A percentile compares a stretch with the other conserved stretches of the same genome.
These are phyloP conservation scores for Senecio squalidus DNA, from an alignment of 140 eudicot species.

Conservation along the genomic window DNA sequence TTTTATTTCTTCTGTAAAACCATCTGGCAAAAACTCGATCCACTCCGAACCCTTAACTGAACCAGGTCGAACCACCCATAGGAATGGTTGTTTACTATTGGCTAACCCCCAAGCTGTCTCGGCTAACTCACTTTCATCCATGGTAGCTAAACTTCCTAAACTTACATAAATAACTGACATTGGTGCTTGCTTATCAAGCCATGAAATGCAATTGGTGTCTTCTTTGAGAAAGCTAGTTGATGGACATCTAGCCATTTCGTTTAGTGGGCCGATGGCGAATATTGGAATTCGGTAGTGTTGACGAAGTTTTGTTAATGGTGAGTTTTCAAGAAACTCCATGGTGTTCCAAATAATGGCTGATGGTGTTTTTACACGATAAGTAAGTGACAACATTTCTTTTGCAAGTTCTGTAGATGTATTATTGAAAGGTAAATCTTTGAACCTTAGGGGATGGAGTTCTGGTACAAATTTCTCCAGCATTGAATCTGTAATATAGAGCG, in stretches of 20 bases:
- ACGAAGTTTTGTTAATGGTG: background rate
- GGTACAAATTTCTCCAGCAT: constrained; percentile 31
- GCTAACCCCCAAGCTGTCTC: constrained; percentile 53
- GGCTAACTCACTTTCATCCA: constrained; percentile 25
- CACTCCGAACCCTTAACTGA: constrained; percentile 30
- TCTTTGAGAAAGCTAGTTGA: constrained; percentile 40
- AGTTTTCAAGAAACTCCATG: constrained; percentile 3
- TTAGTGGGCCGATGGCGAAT: constrained; percentile 48
- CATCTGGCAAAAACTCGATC: constrained; percentile 29
- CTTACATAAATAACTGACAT: constrained; percentile 47
- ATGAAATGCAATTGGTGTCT: constrained; percentile 37
- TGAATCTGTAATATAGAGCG: constrained; percentile 15
- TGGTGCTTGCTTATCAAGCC: constrained; percentile 56
- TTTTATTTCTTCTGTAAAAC: constrained; percentile 13
- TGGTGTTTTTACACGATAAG: constrained; percentile 1
- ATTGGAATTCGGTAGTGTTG: constrained; percentile 34
- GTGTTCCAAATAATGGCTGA: constrained; percentile 21
- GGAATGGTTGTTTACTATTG: constrained; percentile 34
- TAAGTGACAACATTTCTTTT: background rate
- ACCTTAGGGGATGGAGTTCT: constrained; percentile 26
- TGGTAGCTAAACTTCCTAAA: constrained; percentile 45
- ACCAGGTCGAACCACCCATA: constrained; percentile 56
- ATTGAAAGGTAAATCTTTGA: constrained; percentile 29
- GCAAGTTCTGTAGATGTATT: constrained; percentile 4
- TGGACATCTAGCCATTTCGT: constrained; percentile 20